phyloP scores from a whole-genome alignment of 2,329 filamentous ascomycete genomes.

The Hirsutella thompsonii region DNA sequence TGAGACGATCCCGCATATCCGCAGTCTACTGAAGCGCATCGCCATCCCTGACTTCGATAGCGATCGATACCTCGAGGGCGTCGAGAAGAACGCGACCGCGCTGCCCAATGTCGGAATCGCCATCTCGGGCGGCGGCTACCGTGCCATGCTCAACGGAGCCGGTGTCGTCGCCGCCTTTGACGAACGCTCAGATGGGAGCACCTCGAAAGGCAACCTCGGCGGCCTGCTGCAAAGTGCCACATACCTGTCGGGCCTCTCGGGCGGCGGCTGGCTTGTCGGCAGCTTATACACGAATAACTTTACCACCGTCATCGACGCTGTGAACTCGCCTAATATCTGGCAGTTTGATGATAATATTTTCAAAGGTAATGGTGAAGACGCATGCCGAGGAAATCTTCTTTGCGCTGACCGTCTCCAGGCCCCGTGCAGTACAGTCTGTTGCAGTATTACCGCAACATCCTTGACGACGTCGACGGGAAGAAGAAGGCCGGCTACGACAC shows the following conservation, averaged over 20 bases:
- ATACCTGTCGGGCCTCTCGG: slow-evolving; percentile 70
- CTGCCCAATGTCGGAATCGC: slow-evolving; percentile 57
- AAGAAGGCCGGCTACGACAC: slow-evolving; percentile 31
- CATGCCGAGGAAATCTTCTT: too few relatives aligned
- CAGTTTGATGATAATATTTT: slow-evolving; percentile 28
- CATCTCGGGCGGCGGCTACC: slow-evolving; percentile 72
- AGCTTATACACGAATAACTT: slow-evolving; percentile 79
- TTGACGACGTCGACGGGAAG: slow-evolving; percentile 22
- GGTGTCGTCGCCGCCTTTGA: slow-evolving; percentile 74
- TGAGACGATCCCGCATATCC: slow-evolving; percentile 64
- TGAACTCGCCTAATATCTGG: slow-evolving; percentile 24
- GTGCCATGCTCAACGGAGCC: slow-evolving; percentile 74
- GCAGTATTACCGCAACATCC: slow-evolving; percentile 24
- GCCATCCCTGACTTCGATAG: slow-evolving; percentile 71
- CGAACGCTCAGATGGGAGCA: slow-evolving; percentile 42
- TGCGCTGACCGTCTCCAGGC: slow-evolving; percentile 8
- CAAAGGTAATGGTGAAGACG: slow-evolving; percentile 12
- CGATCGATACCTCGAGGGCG: slow-evolving; percentile 48
- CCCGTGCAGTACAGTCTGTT: slow-evolving; percentile 22
- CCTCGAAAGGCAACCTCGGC: slow-evolving; percentile 52
- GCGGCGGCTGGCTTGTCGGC: slow-evolving; percentile 76
- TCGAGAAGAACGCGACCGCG: slow-evolving; percentile 16
- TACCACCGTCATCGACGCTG: slow-evolving; percentile 37
- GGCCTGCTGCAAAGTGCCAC: slow-evolving; percentile 72
- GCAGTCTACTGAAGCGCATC: slow-evolving; percentile 55